Evolutionary conservation across 306 rosid species (phyloP), one percentile per base, ranked within the genome.

Genomic region (Vigna unguiculata): DNA sequence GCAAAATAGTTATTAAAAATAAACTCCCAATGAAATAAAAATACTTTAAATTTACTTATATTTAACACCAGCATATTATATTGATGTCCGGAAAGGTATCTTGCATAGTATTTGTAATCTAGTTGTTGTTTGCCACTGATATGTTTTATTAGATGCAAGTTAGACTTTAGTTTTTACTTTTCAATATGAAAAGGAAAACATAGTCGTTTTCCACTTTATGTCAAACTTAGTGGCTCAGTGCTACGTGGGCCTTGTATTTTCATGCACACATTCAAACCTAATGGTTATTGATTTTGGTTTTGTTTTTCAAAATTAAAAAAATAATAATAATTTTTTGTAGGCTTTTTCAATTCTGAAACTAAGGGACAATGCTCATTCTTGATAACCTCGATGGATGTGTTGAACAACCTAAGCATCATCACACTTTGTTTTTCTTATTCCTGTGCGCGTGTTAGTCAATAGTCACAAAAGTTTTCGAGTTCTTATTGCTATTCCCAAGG

Each of bases 231-330:
- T 61, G 68, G 51, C 67, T 69, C 34, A 69, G 49, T 69, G 77
- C 59, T 10, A 2, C 16, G 76, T 69, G 81, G 84, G 77, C 72
- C 81, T 59, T 19, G 7, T 62, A 71, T 41, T 63, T 73, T 32
- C 36, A 32, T 32, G 36, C 7, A 32, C 7, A 32, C 36, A 32
- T 3, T 5, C 32, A 28, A 28, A 28, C 32, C n/a, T n/a, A n/a
- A n/a, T n/a, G n/a, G n/a, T n/a, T n/a, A n/a, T n/a, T n/a, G n/a
- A n/a, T n/a, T n/a, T n/a, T n/a, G n/a, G n/a, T n/a, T n/a, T n/a
- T n/a, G n/a, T n/a, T n/a, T n/a, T n/a, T n/a, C n/a, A n/a, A n/a
- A n/a, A n/a, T n/a, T n/a, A n/a, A n/a, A n/a, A n/a, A n/a, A n/a
- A n/a, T n/a, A n/a, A n/a, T n/a, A n/a, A n/a, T n/a, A n/a, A n/a